Evolutionary conservation across 2,329 filamentous ascomycete species (phyloP).

Genomic region (Sphaerulina musiva): DNA sequence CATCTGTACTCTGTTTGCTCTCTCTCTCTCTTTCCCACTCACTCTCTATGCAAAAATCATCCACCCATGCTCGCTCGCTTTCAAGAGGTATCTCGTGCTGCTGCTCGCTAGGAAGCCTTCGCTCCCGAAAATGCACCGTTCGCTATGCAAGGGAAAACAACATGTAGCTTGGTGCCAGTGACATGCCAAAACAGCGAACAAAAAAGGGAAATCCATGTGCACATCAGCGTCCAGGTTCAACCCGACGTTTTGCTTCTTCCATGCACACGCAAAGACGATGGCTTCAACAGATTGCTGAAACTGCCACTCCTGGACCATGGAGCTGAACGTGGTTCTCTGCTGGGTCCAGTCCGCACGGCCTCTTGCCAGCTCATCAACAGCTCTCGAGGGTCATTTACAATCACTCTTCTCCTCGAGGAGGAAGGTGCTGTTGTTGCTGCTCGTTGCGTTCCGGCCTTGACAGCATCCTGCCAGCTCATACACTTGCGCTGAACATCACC

Average conservation of each 20-base stretch:
- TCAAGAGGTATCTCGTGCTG: conserved; percentile 12
- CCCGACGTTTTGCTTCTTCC: not conserved
- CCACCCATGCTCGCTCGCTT: conserved; percentile 8
- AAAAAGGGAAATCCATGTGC: not conserved
- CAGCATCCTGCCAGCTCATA: conserved; percentile 5
- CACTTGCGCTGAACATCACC: conserved; percentile 1
- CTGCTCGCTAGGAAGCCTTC: not conserved
- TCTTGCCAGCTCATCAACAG: conserved; percentile 8
- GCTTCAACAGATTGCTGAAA: not conserved
- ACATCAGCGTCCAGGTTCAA: not conserved
- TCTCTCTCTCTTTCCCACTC: not conserved
- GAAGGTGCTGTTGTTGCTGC: not conserved
- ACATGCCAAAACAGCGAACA: not conserved
- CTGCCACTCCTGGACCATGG: not conserved
- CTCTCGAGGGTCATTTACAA: conserved; percentile 5
- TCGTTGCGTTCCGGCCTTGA: not conserved
- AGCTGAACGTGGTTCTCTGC: not conserved
- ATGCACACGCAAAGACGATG: too few species aligned
- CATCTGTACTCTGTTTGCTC: not conserved
- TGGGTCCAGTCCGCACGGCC: not conserved
- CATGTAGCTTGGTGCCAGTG: not conserved
- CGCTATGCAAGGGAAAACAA: conserved; percentile 10
- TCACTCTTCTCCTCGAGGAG: not conserved
- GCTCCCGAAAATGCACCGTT: not conserved
- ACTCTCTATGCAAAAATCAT: not conserved